Evolutionary conservation across 2,329 filamentous ascomycete species (phyloP).

Genomic region (Talaromyces sp.): DNA sequence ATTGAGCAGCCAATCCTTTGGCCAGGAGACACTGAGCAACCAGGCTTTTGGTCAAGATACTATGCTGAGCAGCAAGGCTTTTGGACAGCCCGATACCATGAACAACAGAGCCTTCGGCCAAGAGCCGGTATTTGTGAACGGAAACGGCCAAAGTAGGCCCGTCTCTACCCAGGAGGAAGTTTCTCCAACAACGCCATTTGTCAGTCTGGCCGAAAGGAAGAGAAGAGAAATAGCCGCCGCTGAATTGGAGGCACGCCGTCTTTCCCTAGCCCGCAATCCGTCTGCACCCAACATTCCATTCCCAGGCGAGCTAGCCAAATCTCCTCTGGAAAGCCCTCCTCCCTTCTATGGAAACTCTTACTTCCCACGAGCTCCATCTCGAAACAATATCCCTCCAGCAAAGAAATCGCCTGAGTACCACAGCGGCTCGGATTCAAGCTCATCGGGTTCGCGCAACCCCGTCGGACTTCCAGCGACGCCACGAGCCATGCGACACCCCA

Average conservation of each 20-base stretch:
- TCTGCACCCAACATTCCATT: conserved; percentile 79
- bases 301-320: conserved; percentile 60
- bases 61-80: neutral
- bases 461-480: conserved; percentile 89
- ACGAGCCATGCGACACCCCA: conserved; percentile 81
- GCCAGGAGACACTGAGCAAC: neutral
- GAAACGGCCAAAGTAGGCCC: conserved; percentile 6
- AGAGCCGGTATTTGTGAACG: conserved; percentile 10
- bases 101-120: conserved; percentile 5
- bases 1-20: no score
- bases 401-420: conserved; percentile 44
- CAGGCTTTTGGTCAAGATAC: neutral
- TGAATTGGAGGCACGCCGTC: conserved; percentile 84
- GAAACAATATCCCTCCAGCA: conserved; percentile 34
- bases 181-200: conserved; percentile 25
- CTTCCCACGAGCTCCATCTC: conserved; percentile 36
- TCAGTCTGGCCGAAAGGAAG: conserved; percentile 62
- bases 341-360: conserved; percentile 37
- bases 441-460: conserved; percentile 50
- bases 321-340: conserved; percentile 47
- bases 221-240: conserved; percentile 77
- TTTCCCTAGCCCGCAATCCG: conserved; percentile 78
- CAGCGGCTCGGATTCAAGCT: conserved; percentile 43
- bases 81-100: neutral
- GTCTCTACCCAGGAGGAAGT: conserved; percentile 21